phyloP scores from a whole-genome alignment of 2,329 filamentous ascomycete species.

The Chaetomium sp. region DNA sequence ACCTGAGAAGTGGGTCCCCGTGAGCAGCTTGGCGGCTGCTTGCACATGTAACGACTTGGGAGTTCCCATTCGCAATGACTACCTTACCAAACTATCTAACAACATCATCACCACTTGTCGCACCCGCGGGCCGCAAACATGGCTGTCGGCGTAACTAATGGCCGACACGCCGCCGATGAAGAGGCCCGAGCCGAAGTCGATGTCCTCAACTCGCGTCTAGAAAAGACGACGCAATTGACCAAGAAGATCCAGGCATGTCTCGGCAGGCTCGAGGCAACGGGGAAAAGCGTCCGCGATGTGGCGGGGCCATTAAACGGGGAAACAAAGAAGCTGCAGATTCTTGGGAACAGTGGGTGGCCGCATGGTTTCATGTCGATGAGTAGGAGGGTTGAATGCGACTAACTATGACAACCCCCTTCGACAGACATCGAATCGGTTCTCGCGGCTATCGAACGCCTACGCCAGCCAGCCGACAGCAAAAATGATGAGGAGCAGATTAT shows the following conservation, averaged over 20 bases:
- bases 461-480: constrained; percentile 87
- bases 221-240: constrained; percentile 87
- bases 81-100: neutral
- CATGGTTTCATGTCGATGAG: too few species aligned
- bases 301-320: constrained; percentile 90
- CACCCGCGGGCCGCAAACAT: constrained; percentile 29
- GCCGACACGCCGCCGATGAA: constrained; percentile 52
- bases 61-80: neutral
- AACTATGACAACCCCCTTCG: neutral
- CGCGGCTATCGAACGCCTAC: constrained; percentile 77
- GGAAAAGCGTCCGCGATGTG: constrained; percentile 84
- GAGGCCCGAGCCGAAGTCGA: constrained; percentile 65
- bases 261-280: constrained; percentile 75
- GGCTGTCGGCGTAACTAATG: constrained; percentile 44
- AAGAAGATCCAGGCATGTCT: constrained; percentile 93
- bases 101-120: neutral
- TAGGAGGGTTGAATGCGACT: neutral
- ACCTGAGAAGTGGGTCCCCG: too few species aligned
- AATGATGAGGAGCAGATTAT: constrained; percentile 89
- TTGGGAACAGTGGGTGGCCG: constrained; percentile 62
- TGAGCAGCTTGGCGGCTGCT: neutral
- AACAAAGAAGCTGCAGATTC: constrained; percentile 80
- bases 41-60: neutral
- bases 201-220: constrained; percentile 65
- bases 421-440: constrained; percentile 80